Evolutionary conservation across 23 red algal genomes (phyloP), one percentile per base, ranked within the genome.

Genomic region (Cyanidioschyzon merolae): DNA sequence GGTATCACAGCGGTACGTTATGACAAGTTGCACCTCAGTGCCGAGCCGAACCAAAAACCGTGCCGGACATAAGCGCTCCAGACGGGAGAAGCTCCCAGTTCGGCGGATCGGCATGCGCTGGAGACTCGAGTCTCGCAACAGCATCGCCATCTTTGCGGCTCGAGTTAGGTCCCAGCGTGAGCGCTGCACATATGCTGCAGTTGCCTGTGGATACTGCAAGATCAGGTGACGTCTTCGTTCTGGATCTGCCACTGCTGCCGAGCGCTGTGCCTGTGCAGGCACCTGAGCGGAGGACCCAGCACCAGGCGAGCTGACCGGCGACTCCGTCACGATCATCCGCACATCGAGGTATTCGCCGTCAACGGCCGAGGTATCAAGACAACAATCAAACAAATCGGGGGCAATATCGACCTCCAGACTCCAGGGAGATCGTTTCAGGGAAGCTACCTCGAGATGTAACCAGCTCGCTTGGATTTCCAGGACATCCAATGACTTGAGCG

Each of bases 201-300:
- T 71, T 25, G 63, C 63, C 16, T 71, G 63, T 7, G 63, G n/a
- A 32, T 71, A 71, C 63, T 32, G 63, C 63, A 71, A 32, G 7
- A 7, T 7, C 63, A 71, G 7, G 7, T 27, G 63, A 35, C 30
- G n/a, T 35, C 32, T 3, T 12, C 15, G 12, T 12, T 24, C 50
- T 24, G 50, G 24, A 57, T 57, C 50, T 57, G 50, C 50, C 15
- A 57, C 12, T 57, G 24, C 15, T 12, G 12, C 15, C 50, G 50
- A 16, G 50, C 50, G 50, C 50, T 24, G 15, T 12, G 50, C 50
- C 50, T 57, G n/a, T n/a, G n/a, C n/a, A n/a, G n/a, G n/a, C n/a
- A n/a, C n/a, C n/a, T n/a, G n/a, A n/a, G n/a, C n/a, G n/a, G n/a
- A n/a, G n/a, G n/a, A n/a, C n/a, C n/a, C n/a, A n/a, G n/a, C n/a